Conservation (phyloP, 192 early-diverging fungal species). For the Endogone sp. region DNA sequence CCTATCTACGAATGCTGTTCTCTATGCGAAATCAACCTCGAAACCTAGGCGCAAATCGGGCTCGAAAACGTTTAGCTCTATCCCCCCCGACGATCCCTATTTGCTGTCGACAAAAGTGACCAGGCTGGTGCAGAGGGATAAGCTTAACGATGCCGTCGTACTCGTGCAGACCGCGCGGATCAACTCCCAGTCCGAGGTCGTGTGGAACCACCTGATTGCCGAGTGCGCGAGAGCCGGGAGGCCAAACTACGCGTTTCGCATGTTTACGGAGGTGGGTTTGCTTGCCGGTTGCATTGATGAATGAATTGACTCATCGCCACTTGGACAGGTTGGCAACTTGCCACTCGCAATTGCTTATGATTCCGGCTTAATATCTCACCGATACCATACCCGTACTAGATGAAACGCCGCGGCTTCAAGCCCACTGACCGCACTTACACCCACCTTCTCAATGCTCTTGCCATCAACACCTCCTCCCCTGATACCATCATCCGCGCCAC, state of each 20-base stretch:
- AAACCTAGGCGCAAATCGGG: too few species aligned
- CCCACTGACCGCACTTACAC: conserved; percentile 25
- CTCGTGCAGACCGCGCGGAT: conserved; percentile 7
- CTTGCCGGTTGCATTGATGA: not conserved
- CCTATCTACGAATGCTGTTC: too few species aligned
- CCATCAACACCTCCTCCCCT: conserved; percentile 1
- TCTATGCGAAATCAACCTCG: too few species aligned
- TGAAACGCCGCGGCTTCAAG: conserved; percentile 21
- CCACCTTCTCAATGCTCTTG: conserved; percentile 18
- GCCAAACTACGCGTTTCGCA: conserved; percentile 6
- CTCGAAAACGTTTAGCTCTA: not conserved
- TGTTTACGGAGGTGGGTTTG: conserved; percentile 9
- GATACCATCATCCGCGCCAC: not conserved
- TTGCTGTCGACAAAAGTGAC: conserved; percentile 11
- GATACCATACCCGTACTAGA: too few species aligned
- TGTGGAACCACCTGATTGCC: conserved; percentile 19
- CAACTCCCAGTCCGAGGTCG: conserved; percentile 8
- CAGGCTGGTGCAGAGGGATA: not conserved
- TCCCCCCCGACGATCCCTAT: conserved; percentile 13
- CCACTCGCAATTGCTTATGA: too few species aligned
- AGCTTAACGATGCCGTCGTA: conserved; percentile 7
- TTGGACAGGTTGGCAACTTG: too few species aligned
- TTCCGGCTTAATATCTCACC: too few species aligned
- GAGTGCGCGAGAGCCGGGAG: conserved; percentile 4
- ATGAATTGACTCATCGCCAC: too few species aligned